Conservation (phyloP, 75 land plant species). For the Azolla pinnata region DNA sequence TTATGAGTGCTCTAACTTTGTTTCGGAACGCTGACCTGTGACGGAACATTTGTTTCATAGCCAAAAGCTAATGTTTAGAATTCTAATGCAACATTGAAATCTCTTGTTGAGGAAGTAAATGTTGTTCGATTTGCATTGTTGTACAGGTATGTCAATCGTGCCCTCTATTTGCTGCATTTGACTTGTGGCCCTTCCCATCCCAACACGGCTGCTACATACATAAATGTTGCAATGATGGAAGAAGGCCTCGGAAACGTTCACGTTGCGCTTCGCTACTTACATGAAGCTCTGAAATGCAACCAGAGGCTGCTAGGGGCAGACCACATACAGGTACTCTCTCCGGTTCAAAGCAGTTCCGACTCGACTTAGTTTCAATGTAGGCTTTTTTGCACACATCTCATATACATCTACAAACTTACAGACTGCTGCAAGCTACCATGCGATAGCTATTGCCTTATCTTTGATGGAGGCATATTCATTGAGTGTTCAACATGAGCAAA, state of each 20-base stretch:
- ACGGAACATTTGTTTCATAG: no score
- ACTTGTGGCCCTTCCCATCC: constrained; percentile 90
- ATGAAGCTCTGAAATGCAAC: constrained; percentile 91
- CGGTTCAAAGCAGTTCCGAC: not conserved
- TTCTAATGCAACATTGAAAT: no score
- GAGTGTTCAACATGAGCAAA: constrained; percentile 95
- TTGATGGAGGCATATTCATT: constrained; percentile 95
- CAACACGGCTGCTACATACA: constrained; percentile 94
- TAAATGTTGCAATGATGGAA: constrained; percentile 98
- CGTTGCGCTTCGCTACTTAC: constrained; percentile 83
- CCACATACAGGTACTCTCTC: constrained; percentile 79
- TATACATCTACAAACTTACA: constrained; percentile 14
- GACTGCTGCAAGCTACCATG: constrained; percentile 99
- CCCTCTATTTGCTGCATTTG: constrained; percentile 70
- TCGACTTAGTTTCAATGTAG: not conserved
- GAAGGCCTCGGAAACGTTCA: constrained; percentile 93
- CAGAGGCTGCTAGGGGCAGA: constrained; percentile 78
- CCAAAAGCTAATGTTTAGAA: no score
- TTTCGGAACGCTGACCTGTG: no score
- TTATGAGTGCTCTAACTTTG: no score
- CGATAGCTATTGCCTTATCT: constrained; percentile 93
- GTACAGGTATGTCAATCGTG: constrained; percentile 86
- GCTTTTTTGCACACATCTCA: not conserved
- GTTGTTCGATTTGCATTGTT: not conserved
- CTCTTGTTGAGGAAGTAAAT: no score